Base-by-base conservation (phyloP, 139 green algal genomes). In the Tetraselmis striata region DNA sequence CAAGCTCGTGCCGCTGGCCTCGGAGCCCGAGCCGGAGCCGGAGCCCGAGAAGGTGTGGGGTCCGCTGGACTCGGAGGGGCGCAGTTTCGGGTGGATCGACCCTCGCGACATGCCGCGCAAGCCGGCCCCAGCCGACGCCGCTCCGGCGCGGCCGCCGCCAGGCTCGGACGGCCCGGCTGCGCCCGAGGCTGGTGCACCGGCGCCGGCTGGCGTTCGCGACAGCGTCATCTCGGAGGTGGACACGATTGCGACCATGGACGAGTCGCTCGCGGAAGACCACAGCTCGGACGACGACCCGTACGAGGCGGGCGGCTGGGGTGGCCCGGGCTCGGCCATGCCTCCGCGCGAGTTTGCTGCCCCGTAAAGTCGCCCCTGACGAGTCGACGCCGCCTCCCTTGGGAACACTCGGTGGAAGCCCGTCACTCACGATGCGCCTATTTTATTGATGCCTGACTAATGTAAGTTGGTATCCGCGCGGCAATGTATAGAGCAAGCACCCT, bases 31-130 rank as follows among this genome's bases (percentile, higher is more conserved):
- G 25, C 74, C 31, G 23, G 74, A 79, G 77, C 28, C 77, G 1
- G 31, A 28, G n/a, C 31, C 83, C 2, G 76, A 90, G 79, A 85
- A 83, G 79, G 89, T 92, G 75, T 92, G 89, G 89, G 89, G 87
- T 0, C 74, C 89, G 1, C 81, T 92, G 75, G 89, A 91, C 79
- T 76, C 83, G 45, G 45, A 67, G 45, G 45, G 45, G 45, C 5
- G 18, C 5, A 67, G 11, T 67, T 67, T 67, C 45, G 45, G 45
- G 45, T 67, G 45, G 45, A 18, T 67, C 18, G 45, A 67, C 18
- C 45, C 45, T 67, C 45, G 45, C 45, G 45, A 67, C 45, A 18
- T 18, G 45, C 11, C 11, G 45, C 45, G n/a, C n/a, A n/a, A n/a
- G n/a, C n/a, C n/a, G n/a, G n/a, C n/a, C n/a, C n/a, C n/a, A n/a